Conservation (phyloP, 495 filamentous ascomycete genomes). For the Mytilinidion resinicola region DNA sequence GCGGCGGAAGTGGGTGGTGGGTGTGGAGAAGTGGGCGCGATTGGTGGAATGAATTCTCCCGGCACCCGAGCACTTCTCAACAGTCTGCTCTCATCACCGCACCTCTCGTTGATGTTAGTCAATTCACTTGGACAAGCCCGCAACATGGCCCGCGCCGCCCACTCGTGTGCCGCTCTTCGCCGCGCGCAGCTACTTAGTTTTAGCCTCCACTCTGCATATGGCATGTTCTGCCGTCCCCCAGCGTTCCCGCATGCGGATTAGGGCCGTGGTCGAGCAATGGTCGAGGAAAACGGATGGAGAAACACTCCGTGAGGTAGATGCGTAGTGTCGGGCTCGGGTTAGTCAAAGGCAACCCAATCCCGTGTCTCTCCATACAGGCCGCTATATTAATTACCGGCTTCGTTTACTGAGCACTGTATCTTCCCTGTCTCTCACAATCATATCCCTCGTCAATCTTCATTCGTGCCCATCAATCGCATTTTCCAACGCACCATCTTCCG, state of each 20-base stretch:
- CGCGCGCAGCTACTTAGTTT: neutral
- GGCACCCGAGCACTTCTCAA: conserved; percentile 7
- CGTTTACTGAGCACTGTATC: conserved; percentile 2
- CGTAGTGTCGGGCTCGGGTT: conserved; percentile 20
- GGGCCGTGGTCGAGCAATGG: neutral
- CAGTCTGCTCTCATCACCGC: conserved; percentile 7
- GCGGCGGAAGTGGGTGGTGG: neutral
- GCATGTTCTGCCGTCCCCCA: neutral
- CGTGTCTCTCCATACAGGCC: conserved; percentile 18
- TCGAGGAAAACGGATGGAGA: conserved; percentile 6
- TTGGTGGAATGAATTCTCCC: conserved; percentile 5
- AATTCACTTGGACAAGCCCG: conserved; percentile 22
- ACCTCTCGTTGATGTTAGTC: conserved; percentile 18
- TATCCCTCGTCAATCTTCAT: conserved; percentile 1
- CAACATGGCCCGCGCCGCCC: conserved; percentile 16
- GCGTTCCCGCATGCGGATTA: conserved; percentile 17
- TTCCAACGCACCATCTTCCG: neutral
- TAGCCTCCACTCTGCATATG: conserved; percentile 10
- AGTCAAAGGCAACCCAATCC: conserved; percentile 23
- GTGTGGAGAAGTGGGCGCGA: too few species aligned
- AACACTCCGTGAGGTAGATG: conserved; percentile 12
- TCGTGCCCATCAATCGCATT: neutral
- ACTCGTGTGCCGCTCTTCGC: neutral
- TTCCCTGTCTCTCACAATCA: neutral
- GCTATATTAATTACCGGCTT: conserved; percentile 30